These are phyloP conservation scores for Tylopilus intermedius DNA, from an alignment of 768 basidiomycete genomes.

Conservation along the genomic window DNA sequence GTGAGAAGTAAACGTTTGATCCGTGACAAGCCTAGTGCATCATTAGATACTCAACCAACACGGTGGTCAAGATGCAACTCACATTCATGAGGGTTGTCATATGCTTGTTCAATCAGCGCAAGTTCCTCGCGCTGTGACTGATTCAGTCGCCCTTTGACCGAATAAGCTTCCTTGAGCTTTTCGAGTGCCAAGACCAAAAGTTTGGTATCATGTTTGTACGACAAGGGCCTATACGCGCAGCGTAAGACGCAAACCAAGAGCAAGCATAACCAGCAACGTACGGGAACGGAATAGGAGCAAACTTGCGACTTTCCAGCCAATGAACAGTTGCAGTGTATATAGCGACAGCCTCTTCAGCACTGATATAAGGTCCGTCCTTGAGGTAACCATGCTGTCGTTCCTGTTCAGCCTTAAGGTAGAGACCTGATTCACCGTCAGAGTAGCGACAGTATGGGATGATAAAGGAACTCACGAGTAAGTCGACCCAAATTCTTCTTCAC, in stretches of 20 bases:
- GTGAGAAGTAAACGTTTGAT: slow-evolving; percentile 97
- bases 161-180: slow-evolving; percentile 98
- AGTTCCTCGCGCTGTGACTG: slow-evolving; percentile 98
- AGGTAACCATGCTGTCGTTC: slow-evolving; percentile 98
- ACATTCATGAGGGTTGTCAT: slow-evolving; percentile 99
- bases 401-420: slow-evolving; percentile 98
- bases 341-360: slow-evolving; percentile 96
- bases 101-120: slow-evolving; percentile 97
- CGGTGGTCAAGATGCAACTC: slow-evolving; percentile 14
- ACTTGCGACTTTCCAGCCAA: slow-evolving; percentile 97
- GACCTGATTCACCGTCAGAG: slow-evolving; percentile 37
- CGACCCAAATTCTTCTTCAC: slow-evolving; percentile 99
- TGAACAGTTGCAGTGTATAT: slow-evolving; percentile 98
- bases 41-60: slow-evolving; percentile 3
- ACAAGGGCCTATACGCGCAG: slow-evolving; percentile 60
- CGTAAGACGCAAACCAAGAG: slow-evolving; percentile 2
- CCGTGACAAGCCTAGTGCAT: slow-evolving; percentile 68
- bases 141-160: slow-evolving; percentile 94
- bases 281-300: slow-evolving; percentile 99
- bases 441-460: background rate
- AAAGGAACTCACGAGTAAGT: slow-evolving; percentile 66
- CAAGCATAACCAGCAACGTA: slow-evolving; percentile 31
- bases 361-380: slow-evolving; percentile 99
- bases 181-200: slow-evolving; percentile 93
- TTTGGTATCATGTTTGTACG: slow-evolving; percentile 99